These are phyloP conservation scores for Boletus tylopilopsis DNA, from an alignment of 768 basidiomycete genomes.

Conservation along the genomic window DNA sequence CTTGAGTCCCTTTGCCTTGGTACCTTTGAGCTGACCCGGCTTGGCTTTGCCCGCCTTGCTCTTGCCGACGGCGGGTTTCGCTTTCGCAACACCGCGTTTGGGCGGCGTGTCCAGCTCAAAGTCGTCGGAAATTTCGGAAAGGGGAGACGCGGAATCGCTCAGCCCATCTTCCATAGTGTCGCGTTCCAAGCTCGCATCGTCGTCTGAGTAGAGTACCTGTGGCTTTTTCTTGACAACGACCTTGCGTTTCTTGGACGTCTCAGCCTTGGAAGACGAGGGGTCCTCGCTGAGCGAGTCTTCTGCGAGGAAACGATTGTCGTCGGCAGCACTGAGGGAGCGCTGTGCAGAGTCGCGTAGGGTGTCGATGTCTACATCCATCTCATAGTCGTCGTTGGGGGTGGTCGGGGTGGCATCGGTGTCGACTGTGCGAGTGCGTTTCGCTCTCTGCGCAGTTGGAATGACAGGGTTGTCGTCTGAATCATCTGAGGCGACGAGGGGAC, in stretches of 20 bases:
- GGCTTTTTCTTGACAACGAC: constrained; percentile 15
- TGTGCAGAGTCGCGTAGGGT: constrained; percentile 21
- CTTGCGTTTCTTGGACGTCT: constrained; percentile 9
- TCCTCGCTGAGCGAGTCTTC: neutral
- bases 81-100: constrained; percentile 23
- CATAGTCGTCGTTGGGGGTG: constrained; percentile 45
- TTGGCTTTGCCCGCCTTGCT: constrained; percentile 25
- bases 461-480: constrained; percentile 23
- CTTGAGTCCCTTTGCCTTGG: constrained; percentile 29
- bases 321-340: constrained; percentile 6
- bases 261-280: neutral
- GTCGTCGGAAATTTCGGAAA: constrained; percentile 25
- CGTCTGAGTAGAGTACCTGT: constrained; percentile 28
- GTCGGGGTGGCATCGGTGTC: constrained; percentile 26
- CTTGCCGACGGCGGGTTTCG: constrained; percentile 22
- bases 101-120: constrained; percentile 20
- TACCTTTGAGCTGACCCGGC: constrained; percentile 10
- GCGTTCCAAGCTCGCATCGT: constrained; percentile 25
- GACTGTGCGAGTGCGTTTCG: constrained; percentile 25
- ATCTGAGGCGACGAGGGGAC: constrained; percentile 34
- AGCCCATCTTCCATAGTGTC: constrained; percentile 25
- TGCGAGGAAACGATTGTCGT: constrained; percentile 24
- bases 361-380: constrained; percentile 40
- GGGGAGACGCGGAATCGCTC: constrained; percentile 21
- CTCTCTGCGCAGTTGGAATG: constrained; percentile 45